Percentiles rank a stretch among this genome's conserved stretches.
phyloP scores from a whole-genome alignment of 805 yeast species.

The Starmerella riodocensis region DNA sequence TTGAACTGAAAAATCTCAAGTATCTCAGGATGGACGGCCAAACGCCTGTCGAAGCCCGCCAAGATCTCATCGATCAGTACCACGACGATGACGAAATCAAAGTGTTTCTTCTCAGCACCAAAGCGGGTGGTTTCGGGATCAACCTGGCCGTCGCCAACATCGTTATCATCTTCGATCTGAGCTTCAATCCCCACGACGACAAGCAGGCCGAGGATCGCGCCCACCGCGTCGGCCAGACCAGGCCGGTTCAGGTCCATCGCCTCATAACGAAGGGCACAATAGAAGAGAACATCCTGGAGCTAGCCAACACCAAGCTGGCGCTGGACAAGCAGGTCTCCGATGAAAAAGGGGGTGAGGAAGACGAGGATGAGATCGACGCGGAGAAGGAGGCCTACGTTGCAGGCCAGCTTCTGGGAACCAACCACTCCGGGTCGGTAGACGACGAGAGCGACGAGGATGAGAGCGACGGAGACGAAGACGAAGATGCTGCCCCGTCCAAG shows the following conservation, averaged over 20 bases:
- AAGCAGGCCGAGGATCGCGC: slow-evolving; percentile 98
- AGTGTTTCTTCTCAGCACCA: slow-evolving; percentile 77
- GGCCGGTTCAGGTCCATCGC: slow-evolving; percentile 67
- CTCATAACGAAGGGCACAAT: slow-evolving; percentile 62
- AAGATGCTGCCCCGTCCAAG: neutral
- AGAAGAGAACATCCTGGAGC: slow-evolving; percentile 74
- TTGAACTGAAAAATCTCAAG: slow-evolving; percentile 49
- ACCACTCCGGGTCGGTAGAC: neutral
- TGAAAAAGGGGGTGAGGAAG: slow-evolving; percentile 21
- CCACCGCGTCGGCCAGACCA: slow-evolving; percentile 89
- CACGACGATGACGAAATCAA: slow-evolving; percentile 72
- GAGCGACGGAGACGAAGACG: slow-evolving; percentile 1
- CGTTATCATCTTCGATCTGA: slow-evolving; percentile 82
- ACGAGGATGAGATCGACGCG: slow-evolving; percentile 27
- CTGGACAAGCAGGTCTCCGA: slow-evolving; percentile 45
- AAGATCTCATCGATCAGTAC: slow-evolving; percentile 77
- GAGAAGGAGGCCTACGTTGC: slow-evolving; percentile 30
- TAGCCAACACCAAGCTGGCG: slow-evolving; percentile 84
- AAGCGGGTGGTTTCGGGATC: slow-evolving; percentile 98
- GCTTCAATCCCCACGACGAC: slow-evolving; percentile 97
- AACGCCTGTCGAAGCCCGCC: slow-evolving; percentile 86
- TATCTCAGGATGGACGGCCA: slow-evolving; percentile 86
- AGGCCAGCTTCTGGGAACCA: slow-evolving; percentile 25
- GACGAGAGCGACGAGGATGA: slow-evolving; percentile 6
- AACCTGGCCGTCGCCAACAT: slow-evolving; percentile 89